Evolutionary conservation across 176 grass and related monocot species (phyloP).

Genomic region (Paspalum vaginatum): DNA sequence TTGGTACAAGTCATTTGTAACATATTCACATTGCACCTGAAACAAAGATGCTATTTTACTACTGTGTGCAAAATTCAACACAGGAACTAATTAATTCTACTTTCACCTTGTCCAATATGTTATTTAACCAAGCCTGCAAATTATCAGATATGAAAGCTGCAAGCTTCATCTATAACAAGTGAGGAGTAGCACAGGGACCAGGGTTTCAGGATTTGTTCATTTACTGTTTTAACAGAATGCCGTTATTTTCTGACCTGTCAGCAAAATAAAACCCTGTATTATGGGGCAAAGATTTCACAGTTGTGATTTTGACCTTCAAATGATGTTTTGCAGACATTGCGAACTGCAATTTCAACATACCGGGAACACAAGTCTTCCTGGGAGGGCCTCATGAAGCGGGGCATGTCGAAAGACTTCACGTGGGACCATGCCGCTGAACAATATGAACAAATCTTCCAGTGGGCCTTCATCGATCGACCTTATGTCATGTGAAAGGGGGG

Average conservation of each 20-base stretch:
- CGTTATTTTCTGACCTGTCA: neutral
- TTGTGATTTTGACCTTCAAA: neutral
- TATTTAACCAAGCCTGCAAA: neutral
- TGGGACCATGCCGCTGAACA: slow-evolving; percentile 80
- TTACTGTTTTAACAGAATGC: slow-evolving; percentile 19
- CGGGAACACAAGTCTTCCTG: slow-evolving; percentile 81
- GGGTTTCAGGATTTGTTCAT: neutral
- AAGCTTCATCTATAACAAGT: neutral
- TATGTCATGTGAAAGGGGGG: slow-evolving; percentile 54
- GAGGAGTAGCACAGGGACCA: neutral
- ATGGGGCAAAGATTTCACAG: neutral
- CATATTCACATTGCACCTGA: neutral
- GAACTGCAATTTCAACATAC: slow-evolving; percentile 60
- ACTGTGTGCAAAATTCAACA: neutral
- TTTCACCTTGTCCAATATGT: neutral
- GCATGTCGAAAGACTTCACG: slow-evolving; percentile 82
- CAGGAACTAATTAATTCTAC: neutral
- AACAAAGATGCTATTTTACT: neutral
- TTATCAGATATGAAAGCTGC: neutral
- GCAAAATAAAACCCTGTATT: neutral
- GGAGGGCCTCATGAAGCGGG: slow-evolving; percentile 91
- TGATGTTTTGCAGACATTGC: slow-evolving; percentile 63
- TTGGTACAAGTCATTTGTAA: neutral
- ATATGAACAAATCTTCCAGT: slow-evolving; percentile 90
- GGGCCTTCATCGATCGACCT: slow-evolving; percentile 79